Evolutionary conservation across 495 filamentous ascomycete genomes (phyloP).

Genomic region (Aspergillus affinis): DNA sequence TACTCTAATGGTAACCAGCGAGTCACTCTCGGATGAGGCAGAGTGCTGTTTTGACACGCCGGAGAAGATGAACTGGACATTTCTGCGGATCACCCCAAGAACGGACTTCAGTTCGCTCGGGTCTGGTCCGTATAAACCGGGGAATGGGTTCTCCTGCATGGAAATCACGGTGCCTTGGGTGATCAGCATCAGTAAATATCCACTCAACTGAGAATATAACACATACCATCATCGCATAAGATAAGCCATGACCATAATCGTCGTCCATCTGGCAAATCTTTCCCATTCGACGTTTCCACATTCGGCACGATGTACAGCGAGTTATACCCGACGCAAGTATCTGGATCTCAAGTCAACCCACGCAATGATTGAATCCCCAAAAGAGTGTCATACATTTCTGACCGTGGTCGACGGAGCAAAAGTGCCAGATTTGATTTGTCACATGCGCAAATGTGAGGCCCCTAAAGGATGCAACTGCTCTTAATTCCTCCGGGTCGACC

Average conservation of each 20-base stretch:
- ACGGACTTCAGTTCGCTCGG: slow-evolving; percentile 36
- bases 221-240: slow-evolving; percentile 73
- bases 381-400: slow-evolving; percentile 43
- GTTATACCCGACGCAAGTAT: slow-evolving; percentile 81
- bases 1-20: slow-evolving; percentile 52
- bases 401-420: slow-evolving; percentile 60
- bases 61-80: slow-evolving; percentile 68
- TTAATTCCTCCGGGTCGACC: slow-evolving; percentile 21
- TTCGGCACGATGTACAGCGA: slow-evolving; percentile 61
- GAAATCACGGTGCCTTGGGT: slow-evolving; percentile 66
- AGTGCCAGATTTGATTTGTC: slow-evolving; percentile 65
- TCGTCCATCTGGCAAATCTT: slow-evolving; percentile 58
- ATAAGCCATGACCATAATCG: slow-evolving; percentile 78
- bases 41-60: slow-evolving; percentile 60
- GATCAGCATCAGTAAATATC: slow-evolving; percentile 7
- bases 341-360: slow-evolving; percentile 37
- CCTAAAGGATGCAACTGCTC: slow-evolving; percentile 28
- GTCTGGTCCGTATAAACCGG: slow-evolving; percentile 28
- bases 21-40: slow-evolving; percentile 42
- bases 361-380: background rate
- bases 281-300: slow-evolving; percentile 32
- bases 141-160: slow-evolving; percentile 70
- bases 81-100: slow-evolving; percentile 60
- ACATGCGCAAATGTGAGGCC: slow-evolving; percentile 47
- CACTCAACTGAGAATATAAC: background rate